Evolutionary conservation across 129 eudicot genomes (phyloP), one percentile per base, ranked within the genome.

Genomic region (Chrysanthemum lavandulifolium): DNA sequence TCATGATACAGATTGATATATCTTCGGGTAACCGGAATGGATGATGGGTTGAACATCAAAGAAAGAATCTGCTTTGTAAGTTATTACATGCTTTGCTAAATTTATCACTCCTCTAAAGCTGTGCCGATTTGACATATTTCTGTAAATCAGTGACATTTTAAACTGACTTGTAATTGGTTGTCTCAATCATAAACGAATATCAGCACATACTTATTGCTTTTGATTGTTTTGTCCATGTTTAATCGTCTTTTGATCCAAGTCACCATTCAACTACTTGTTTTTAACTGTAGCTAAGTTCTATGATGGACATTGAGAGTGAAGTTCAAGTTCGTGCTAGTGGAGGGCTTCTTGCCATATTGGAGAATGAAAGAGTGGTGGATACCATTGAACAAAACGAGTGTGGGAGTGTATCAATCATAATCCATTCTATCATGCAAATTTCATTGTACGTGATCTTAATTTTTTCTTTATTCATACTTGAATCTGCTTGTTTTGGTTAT

Each of bases 321-420:
- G 88, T 95, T 78, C 99, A 95, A 90, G 97, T 95, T 74, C 96
- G 97, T 81, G 96, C 86, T 21, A 84, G 96, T 80, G 99, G 99
- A 73, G 97, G 99, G 52, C 99, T 95, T 86, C 91, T 95, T 45
- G 99, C 97, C 68, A 85, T 95, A 69, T 69, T 90, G 79, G 99
- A 95, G 87, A 90, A 76, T 60, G 99, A 90, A 81, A 84, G 94
- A 75, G 82, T 88, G 13, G 81, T 95, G 76, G 96, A 95, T 79
- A 83, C 96, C 61, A 84, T 85, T 79, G 96, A 95, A 76, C 99
- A 85, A 72, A 83, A 67, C 58, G 97, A 90, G 72, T 79, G 78
- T 81, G 96, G 97, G 76, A 81, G 74, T 78, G 82, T 84, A 64
- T 88, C 96, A 47, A 90, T 65, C 71, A 55, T 90, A 25, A 83